A percentile compares a stretch with the other conserved stretches of the same genome.
These are phyloP conservation scores for Elsinoe ampelina DNA, from an alignment of 2,329 filamentous ascomycete genomes.

Conservation along the genomic window DNA sequence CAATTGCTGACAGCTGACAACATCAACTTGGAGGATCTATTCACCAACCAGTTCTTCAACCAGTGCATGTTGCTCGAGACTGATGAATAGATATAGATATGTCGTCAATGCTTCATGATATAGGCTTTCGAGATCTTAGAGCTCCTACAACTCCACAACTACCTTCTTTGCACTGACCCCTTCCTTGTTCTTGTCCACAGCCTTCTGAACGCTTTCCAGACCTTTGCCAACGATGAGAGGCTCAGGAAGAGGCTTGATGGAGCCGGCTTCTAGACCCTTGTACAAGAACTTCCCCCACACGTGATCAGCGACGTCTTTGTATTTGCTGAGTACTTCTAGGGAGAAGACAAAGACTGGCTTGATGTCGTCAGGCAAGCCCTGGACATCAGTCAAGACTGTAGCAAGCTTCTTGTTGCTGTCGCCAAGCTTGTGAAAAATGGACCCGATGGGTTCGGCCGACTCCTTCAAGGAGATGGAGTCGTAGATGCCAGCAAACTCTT, in stretches of 20 bases:
- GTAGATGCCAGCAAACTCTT: constrained; percentile 35
- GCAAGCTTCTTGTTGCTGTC: constrained; percentile 16
- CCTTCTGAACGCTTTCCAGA: constrained; percentile 29
- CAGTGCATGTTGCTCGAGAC: constrained; percentile 7
- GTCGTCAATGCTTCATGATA: too few relatives aligned
- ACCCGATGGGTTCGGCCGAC: constrained; percentile 14
- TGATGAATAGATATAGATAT: not conserved
- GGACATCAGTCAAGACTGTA: constrained; percentile 15
- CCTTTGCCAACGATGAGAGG: constrained; percentile 32
- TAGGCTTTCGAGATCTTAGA: not conserved
- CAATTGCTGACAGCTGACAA: not conserved
- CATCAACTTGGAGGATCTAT: not conserved
- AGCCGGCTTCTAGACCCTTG: constrained; percentile 24
- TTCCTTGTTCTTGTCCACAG: constrained; percentile 28
- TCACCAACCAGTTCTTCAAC: constrained; percentile 7
- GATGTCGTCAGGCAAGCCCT: constrained; percentile 21
- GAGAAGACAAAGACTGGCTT: constrained; percentile 23
- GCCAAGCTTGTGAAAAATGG: constrained; percentile 16
- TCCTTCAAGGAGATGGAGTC: constrained; percentile 26
- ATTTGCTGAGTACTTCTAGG: constrained; percentile 15
- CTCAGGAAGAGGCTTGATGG: constrained; percentile 26
- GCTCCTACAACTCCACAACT: constrained; percentile 23
- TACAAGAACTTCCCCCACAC: constrained; percentile 28
- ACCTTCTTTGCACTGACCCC: constrained; percentile 35
- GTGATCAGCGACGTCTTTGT: constrained; percentile 23